Base-by-base conservation (phyloP, 371 early-diverging fungal genomes). In the Lichtheimia corymbifera region DNA sequence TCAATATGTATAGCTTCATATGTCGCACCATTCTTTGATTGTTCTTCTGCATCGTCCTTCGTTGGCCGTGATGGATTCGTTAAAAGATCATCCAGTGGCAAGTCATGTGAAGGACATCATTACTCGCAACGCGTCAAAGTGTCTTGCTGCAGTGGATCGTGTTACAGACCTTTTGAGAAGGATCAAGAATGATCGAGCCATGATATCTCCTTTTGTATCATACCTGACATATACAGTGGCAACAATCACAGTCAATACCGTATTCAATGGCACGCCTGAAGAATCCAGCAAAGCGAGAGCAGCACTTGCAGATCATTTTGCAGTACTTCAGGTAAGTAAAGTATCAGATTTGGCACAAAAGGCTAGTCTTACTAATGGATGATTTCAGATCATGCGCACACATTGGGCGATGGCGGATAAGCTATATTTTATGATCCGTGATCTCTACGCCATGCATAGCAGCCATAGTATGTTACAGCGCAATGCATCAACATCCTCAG, bases 391-490 rank as follows among this genome's bases (percentile, higher is more conserved):
- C 4, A 82, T 84, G 63, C 75, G 83, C 58, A 59, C 73, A 25
- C 77, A 75, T 27, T 86, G 86, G 86, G 80, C 86, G 1, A 84
- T 86, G 79, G 83, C 86, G 0, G 86, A 86, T 58, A 82, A 82
- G 51, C 68, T 84, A 18, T 84, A 82, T 58, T 84, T 83, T 52
- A 83, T 85, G 73, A 77, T 82, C 14, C 83, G 83, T n/a, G 85
- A 83, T 62, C 56, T 85, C 4, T 83, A 83, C 55, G 76, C 83
- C 1, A 79, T 84, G 44, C 84, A 84, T 52, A 60, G 25, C 51
- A 66, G 57, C 57, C 58, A 20, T 41, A 45, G 18, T 3, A 18
- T 7, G 20, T 15, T 14, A 5, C 55, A 9, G 35, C 53, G 50
- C 25, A 55, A 43, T 24, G 54, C 27, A 58, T 40, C 24, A 41